Evolutionary conservation across 2,329 filamentous ascomycete species (phyloP).

Genomic region (Neocucurbitaria cava): DNA sequence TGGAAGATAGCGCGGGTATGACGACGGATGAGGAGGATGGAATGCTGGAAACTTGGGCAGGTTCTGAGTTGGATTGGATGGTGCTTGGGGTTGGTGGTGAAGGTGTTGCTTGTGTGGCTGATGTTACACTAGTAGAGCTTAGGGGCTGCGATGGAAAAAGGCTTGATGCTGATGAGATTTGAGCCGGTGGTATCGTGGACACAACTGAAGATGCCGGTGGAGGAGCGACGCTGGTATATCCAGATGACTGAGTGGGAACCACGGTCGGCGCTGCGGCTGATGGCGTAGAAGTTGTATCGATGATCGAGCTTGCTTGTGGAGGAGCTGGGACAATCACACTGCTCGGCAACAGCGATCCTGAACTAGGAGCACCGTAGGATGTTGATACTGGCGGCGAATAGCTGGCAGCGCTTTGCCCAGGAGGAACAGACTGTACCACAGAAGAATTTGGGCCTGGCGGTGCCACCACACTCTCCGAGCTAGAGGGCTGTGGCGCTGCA

Average conservation of each 20-base stretch:
- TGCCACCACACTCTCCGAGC: neutral
- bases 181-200: slow-evolving; percentile 2
- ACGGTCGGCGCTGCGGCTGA: neutral
- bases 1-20: neutral
- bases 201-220: neutral
- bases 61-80: neutral
- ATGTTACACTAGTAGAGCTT: neutral
- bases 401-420: neutral
- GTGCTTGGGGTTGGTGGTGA: neutral
- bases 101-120: slow-evolving; percentile 1
- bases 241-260: neutral
- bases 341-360: neutral
- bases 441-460: neutral
- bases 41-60: neutral
- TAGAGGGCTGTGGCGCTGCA: neutral
- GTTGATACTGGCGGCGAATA: neutral
- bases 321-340: neutral
- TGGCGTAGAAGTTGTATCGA: neutral
- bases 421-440: neutral
- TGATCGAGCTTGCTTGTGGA: neutral
- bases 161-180: neutral
- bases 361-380: neutral
- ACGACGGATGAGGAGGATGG: neutral
- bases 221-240: neutral
- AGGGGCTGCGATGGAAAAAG: neutral